Evolutionary conservation across 345 rosid species (phyloP), one percentile per base, ranked within the genome.

Genomic region (Ricinus communis): DNA sequence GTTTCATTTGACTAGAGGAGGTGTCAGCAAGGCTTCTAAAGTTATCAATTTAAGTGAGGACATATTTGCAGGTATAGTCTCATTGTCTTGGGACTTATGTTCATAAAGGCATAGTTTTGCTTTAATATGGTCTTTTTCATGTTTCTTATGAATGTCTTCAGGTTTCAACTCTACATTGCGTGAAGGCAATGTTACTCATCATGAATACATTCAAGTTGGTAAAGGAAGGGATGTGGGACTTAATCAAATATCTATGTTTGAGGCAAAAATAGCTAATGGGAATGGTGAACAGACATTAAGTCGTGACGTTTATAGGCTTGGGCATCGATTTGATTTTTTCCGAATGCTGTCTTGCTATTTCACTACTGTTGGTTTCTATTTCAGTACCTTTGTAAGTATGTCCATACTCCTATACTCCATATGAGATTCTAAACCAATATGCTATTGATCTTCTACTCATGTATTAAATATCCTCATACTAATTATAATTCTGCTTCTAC

Each of bases 211-310:
- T 80, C 99, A 96, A 85, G 99, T 96, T 60, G 99, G 99, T 55
- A 96, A 96, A 80, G 99, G 98, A 55, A 90, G 99, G 76, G 98
- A 93, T 80, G 99, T 96, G 77, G 98, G 99, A 18, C 90, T 96
- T 40, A 96, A 96, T 75, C 98, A 96, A 79, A 96, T 96, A 68
- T 96, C 99, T 15, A 87, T 93, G 96, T 96, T 96, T 68, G 98
- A 96, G 87, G 98, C 99, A 63, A 93, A 96, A 74, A 89, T 96
- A 77, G 99, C 99, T 46, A 93, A 93, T 63, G 98, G 99, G 28
- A 96, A 96, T 75, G 99, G 99, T 69, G 99, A 96, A 79, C 99
- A 91, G 82, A 93, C 98, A 47, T 69, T 91, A 73, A 96, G 99
- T 74, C 87, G 99, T 40, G 99, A 96, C 73, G 79, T 96, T 31